Conservation (phyloP, 2,329 filamentous ascomycete genomes). For the Sarocladium strictum region DNA sequence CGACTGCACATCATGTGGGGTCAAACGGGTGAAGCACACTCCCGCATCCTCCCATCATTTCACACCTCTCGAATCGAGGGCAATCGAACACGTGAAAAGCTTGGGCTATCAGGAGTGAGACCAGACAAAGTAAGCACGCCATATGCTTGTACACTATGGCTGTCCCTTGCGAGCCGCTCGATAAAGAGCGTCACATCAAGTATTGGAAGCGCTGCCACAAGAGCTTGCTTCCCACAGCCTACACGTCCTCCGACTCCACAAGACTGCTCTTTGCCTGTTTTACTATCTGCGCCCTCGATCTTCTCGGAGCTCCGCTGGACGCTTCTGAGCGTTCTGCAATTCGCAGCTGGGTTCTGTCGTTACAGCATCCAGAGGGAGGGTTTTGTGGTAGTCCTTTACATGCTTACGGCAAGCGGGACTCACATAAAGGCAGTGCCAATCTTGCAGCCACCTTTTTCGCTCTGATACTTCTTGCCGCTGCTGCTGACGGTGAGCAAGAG, state of each 20-base stretch:
- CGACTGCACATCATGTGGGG: no score
- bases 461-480: constrained; percentile 60
- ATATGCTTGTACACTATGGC: not conserved
- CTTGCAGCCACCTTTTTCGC: constrained; percentile 88
- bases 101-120: no score
- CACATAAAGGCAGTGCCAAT: constrained; percentile 52
- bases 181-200: constrained; percentile 67
- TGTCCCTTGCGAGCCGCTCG: constrained; percentile 26
- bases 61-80: no score
- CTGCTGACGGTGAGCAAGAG: constrained; percentile 33
- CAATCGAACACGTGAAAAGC: no score
- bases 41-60: no score
- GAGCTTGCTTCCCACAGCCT: constrained; percentile 71
- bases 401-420: constrained; percentile 34
- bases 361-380: constrained; percentile 80
- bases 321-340: constrained; percentile 37
- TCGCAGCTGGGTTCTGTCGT: constrained; percentile 75
- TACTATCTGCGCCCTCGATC: constrained; percentile 76
- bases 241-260: constrained; percentile 84
- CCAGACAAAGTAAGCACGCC: not conserved
- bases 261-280: constrained; percentile 89
- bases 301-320: constrained; percentile 61
- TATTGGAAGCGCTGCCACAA: constrained; percentile 91
- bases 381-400: constrained; percentile 82
- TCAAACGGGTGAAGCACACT: no score